A percentile compares a stretch with the other conserved stretches of the same genome.
Conservation (phyloP, 225 moss, liverwort and hornwort species). For the Ulota crispa region DNA sequence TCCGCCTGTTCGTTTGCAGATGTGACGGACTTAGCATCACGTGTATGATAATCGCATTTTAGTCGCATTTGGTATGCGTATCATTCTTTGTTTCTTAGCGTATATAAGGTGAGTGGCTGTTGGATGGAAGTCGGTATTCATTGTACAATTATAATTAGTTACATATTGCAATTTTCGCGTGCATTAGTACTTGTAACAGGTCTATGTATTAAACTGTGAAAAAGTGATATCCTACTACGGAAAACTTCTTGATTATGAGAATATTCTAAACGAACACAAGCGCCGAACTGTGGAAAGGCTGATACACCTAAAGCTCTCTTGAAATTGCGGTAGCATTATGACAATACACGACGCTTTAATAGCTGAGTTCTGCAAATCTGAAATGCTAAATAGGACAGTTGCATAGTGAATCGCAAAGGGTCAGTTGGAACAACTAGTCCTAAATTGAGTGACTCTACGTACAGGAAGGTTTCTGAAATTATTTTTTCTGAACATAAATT, state of each 20-base stretch:
- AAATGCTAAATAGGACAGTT: not conserved
- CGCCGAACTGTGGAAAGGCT: not conserved
- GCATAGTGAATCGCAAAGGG: fast-evolving
- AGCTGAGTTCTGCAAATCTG: not conserved
- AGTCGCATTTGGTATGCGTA: not conserved
- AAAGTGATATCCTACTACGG: too few relatives aligned
- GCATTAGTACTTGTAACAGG: not conserved
- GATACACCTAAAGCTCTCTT: not conserved
- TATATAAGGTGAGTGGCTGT: not conserved
- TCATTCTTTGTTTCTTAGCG: not conserved
- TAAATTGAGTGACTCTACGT: too few relatives aligned
- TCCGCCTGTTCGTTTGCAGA: not conserved
- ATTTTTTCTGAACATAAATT: too few relatives aligned
- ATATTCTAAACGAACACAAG: fast-evolving
- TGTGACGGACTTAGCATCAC: not conserved
- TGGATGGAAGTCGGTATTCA: not conserved
- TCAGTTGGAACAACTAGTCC: too few relatives aligned
- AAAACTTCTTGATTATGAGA: not conserved
- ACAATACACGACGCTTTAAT: not conserved
- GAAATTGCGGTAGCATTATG: fast-evolving
- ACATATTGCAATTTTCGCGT: not conserved
- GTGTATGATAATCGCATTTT: constrained; percentile 10
- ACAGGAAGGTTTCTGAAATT: too few relatives aligned
- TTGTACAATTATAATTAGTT: not conserved
- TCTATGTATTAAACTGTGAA: not conserved